phyloP scores from a whole-genome alignment of 2,329 filamentous ascomycete species.

The Hypoxylon sp. region DNA sequence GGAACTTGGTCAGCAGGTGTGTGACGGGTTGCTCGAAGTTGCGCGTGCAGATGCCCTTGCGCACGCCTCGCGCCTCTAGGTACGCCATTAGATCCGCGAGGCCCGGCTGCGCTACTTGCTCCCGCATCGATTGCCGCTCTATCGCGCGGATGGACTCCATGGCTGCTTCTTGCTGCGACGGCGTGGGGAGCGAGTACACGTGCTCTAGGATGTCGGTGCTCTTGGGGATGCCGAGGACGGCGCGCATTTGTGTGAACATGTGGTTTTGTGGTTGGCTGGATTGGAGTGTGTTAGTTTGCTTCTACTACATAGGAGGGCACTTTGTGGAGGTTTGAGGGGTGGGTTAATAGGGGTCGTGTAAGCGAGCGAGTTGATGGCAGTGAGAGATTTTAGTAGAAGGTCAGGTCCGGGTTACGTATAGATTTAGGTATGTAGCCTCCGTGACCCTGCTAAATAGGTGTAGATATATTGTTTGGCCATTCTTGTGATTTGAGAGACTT shows the following conservation, averaged over 20 bases:
- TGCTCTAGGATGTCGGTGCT: slow-evolving; percentile 89
- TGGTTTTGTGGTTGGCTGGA: slow-evolving; percentile 88
- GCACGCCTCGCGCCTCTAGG: slow-evolving; percentile 76
- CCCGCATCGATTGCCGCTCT: slow-evolving; percentile 83
- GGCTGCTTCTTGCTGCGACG: slow-evolving; percentile 72
- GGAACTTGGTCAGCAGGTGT: slow-evolving; percentile 82
- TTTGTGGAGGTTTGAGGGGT: background rate
- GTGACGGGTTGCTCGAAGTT: slow-evolving; percentile 89
- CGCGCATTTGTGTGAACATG: slow-evolving; percentile 93
- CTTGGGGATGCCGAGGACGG: slow-evolving; percentile 79
- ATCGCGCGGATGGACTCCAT: slow-evolving; percentile 82
- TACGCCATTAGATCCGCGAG: slow-evolving; percentile 85
- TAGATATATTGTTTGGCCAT: background rate
- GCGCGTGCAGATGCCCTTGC: slow-evolving; percentile 90
- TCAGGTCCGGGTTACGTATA: background rate
- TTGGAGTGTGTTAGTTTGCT: slow-evolving; percentile 6
- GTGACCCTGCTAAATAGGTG: background rate
- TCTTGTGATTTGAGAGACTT: background rate
- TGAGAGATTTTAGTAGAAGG: background rate
- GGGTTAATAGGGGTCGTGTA: background rate
- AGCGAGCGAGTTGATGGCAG: background rate
- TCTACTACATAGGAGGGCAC: background rate
- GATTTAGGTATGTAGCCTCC: background rate
- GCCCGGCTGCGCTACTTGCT: slow-evolving; percentile 86
- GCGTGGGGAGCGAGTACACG: slow-evolving; percentile 79